Conservation (phyloP, 139 green algal genomes). For the Spirogloea muscicola region DNA sequence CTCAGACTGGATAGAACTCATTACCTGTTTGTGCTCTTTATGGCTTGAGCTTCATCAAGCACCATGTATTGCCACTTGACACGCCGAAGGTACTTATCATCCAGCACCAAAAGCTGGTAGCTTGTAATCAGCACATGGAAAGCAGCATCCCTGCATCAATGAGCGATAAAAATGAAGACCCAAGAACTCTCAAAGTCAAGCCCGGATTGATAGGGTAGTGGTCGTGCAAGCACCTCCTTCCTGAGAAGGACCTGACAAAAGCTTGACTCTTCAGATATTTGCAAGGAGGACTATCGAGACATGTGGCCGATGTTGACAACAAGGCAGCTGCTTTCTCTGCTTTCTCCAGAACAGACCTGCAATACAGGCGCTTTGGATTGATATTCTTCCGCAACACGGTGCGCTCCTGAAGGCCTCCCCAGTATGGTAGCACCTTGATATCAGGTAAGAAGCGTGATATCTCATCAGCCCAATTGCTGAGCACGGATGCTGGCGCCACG, state of each 20-base stretch:
- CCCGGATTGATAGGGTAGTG: too few species aligned
- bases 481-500: conserved; percentile 50
- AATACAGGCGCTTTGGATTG: conserved; percentile 40
- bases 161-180: not conserved
- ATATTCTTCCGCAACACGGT: conserved; percentile 52
- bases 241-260: too few species aligned
- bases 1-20: too few species aligned
- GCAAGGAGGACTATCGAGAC: too few species aligned
- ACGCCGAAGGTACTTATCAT: conserved; percentile 45
- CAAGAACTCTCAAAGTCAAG: too few species aligned
- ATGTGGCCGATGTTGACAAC: too few species aligned
- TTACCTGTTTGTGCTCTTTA: conserved; percentile 49
- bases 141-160: conserved; percentile 13
- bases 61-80: conserved; percentile 56
- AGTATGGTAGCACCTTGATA: conserved; percentile 53
- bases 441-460: conserved; percentile 22
- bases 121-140: conserved; percentile 52
- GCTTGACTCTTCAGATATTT: too few species aligned
- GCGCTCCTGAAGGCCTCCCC: conserved; percentile 52
- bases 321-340: too few species aligned
- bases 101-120: conserved; percentile 47
- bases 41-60: conserved; percentile 54
- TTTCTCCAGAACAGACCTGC: too few species aligned
- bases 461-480: conserved; percentile 56
- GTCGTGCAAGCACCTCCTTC: too few species aligned